phyloP scores from a whole-genome alignment of 2,329 filamentous ascomycete genomes.

The Aspergillus thermomutatus region DNA sequence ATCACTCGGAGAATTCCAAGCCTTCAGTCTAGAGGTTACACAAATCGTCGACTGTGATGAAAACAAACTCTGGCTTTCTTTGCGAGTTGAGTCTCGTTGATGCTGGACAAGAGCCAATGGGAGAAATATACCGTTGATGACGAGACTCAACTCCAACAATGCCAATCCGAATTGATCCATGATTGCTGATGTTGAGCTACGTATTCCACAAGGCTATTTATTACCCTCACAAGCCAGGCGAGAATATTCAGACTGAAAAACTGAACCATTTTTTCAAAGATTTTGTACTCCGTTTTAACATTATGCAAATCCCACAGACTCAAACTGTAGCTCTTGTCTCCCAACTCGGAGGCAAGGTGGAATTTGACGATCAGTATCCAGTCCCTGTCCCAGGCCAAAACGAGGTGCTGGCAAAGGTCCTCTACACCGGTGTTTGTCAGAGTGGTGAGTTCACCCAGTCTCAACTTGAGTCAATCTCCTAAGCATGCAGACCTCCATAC shows the following conservation, averaged over 20 bases:
- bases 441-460: constrained; percentile 31
- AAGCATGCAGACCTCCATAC: constrained; percentile 37
- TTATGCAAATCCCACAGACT: constrained; percentile 10
- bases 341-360: constrained; percentile 38
- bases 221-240: background rate
- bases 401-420: constrained; percentile 45
- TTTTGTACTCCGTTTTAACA: background rate
- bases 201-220: background rate
- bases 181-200: background rate
- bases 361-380: constrained; percentile 42
- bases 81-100: background rate
- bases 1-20: background rate
- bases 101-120: background rate
- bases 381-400: constrained; percentile 38
- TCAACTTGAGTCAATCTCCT: background rate
- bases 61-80: background rate
- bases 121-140: background rate
- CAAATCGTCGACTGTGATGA: background rate
- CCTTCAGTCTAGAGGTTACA: background rate
- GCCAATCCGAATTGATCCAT: too few species aligned
- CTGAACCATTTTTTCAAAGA: background rate
- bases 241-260: background rate
- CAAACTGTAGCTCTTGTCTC: constrained; percentile 44
- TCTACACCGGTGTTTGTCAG: constrained; percentile 46
- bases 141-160: too few species aligned